These are phyloP conservation scores for Primulina tabacum DNA, from an alignment of 257 asterid genomes.

Conservation along the genomic window DNA sequence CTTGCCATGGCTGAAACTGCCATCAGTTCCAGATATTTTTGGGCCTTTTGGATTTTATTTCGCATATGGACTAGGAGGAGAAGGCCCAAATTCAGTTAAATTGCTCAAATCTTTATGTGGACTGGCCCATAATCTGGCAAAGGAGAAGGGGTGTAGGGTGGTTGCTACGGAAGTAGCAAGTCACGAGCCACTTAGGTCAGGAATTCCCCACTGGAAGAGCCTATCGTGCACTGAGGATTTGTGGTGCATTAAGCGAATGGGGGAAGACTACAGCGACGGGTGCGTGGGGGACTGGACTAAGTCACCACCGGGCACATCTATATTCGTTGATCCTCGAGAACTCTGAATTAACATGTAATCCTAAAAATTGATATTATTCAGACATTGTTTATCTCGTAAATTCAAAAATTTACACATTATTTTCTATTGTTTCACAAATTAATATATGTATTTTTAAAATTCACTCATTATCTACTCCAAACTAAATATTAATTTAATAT, in stretches of 20 bases:
- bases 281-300: slow-evolving; percentile 87
- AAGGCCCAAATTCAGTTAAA: slow-evolving; percentile 53
- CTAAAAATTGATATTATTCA: no score
- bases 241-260: slow-evolving; percentile 82
- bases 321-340: slow-evolving; percentile 93
- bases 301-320: slow-evolving; percentile 62
- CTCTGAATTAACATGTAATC: no score
- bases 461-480: no score
- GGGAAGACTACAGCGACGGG: slow-evolving; percentile 73
- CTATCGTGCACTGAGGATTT: slow-evolving; percentile 81
- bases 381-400: no score
- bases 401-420: no score
- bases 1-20: slow-evolving; percentile 60
- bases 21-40: slow-evolving; percentile 71
- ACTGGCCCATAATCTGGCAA: slow-evolving; percentile 63
- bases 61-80: slow-evolving; percentile 83
- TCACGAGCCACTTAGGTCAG: slow-evolving; percentile 60
- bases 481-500: no score
- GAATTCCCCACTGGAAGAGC: slow-evolving; percentile 78
- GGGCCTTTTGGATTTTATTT: slow-evolving; percentile 82
- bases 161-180: slow-evolving; percentile 86
- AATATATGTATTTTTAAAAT: no score
- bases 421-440: no score
- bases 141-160: slow-evolving; percentile 62
- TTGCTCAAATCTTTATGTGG: slow-evolving; percentile 41